A percentile compares a stretch with the other conserved stretches of the same genome.
These are phyloP conservation scores for Boletus eberwhitei DNA, from an alignment of 768 basidiomycete genomes.

Conservation along the genomic window DNA sequence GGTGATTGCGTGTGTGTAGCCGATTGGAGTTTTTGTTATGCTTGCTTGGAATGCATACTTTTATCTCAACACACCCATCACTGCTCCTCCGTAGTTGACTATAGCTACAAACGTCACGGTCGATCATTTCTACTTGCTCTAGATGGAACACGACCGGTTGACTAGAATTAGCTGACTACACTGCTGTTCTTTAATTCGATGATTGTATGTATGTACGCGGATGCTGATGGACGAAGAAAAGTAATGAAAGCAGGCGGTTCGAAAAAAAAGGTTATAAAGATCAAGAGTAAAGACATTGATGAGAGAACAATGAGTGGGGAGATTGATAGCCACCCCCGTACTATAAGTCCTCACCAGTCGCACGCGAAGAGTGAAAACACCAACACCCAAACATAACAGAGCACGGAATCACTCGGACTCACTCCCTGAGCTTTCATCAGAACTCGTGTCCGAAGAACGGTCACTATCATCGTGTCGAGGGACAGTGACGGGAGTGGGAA, in stretches of 20 bases:
- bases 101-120: constrained; percentile 12
- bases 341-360: constrained; percentile 21
- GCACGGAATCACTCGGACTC: constrained; percentile 64
- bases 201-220: constrained; percentile 39
- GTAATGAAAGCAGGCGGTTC: constrained; percentile 26
- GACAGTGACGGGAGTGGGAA: constrained; percentile 36
- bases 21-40: neutral
- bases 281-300: constrained; percentile 30
- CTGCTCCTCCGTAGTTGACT: constrained; percentile 1
- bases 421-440: constrained; percentile 77
- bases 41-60: constrained; percentile 5
- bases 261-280: constrained; percentile 36
- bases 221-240: constrained; percentile 28
- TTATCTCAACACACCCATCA: neutral
- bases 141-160: constrained; percentile 21
- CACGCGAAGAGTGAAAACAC: constrained; percentile 13
- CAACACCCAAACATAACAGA: constrained; percentile 12
- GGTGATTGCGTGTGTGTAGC: constrained; percentile 7
- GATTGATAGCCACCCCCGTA: constrained; percentile 11
- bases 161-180: constrained; percentile 51
- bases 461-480: constrained; percentile 52
- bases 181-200: constrained; percentile 41
- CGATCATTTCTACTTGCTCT: constrained; percentile 21
- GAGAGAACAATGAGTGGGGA: constrained; percentile 24
- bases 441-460: constrained; percentile 76